phyloP scores from a whole-genome alignment of 768 basidiomycete genomes.

The Termitomyces sp. region DNA sequence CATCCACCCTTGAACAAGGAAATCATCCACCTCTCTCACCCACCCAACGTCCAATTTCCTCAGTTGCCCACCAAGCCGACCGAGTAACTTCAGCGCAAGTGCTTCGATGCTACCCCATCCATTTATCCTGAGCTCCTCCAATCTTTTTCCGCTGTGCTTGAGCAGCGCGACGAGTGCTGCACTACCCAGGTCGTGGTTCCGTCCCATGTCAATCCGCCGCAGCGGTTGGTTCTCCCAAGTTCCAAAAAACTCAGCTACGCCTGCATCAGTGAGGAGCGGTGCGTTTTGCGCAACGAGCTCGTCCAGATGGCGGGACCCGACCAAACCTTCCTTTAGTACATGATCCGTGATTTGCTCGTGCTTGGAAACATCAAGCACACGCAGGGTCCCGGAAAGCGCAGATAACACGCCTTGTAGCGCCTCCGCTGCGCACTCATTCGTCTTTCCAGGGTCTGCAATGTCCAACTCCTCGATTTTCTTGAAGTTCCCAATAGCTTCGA shows the following conservation, averaged over 20 bases:
- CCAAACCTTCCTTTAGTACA: slow-evolving; percentile 59
- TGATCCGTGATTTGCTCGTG: slow-evolving; percentile 57
- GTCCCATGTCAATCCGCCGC: slow-evolving; percentile 50
- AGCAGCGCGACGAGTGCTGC: slow-evolving; percentile 60
- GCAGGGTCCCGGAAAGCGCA: slow-evolving; percentile 49
- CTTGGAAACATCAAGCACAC: slow-evolving; percentile 65
- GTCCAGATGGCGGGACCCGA: slow-evolving; percentile 40
- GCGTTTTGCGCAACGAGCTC: slow-evolving; percentile 52
- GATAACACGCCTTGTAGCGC: slow-evolving; percentile 53
- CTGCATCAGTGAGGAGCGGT: slow-evolving; percentile 62
- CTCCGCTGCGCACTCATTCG: slow-evolving; percentile 47
- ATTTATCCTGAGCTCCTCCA: slow-evolving; percentile 68
- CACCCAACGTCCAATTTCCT: slow-evolving; percentile 74
- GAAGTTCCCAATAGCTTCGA: slow-evolving; percentile 28
- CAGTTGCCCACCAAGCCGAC: slow-evolving; percentile 34
- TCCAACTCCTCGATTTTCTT: slow-evolving; percentile 55
- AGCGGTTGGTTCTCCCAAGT: slow-evolving; percentile 54
- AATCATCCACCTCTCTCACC: slow-evolving; percentile 82
- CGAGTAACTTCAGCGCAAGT: slow-evolving; percentile 33
- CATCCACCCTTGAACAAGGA: slow-evolving; percentile 67
- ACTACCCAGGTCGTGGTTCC: slow-evolving; percentile 50
- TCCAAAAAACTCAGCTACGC: slow-evolving; percentile 65
- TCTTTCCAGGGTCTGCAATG: slow-evolving; percentile 52
- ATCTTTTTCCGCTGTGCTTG: slow-evolving; percentile 53
- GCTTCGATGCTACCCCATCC: slow-evolving; percentile 63